These are phyloP conservation scores for Kappamyces sp. DNA, from an alignment of 192 early-diverging fungal species.

Conservation along the genomic window DNA sequence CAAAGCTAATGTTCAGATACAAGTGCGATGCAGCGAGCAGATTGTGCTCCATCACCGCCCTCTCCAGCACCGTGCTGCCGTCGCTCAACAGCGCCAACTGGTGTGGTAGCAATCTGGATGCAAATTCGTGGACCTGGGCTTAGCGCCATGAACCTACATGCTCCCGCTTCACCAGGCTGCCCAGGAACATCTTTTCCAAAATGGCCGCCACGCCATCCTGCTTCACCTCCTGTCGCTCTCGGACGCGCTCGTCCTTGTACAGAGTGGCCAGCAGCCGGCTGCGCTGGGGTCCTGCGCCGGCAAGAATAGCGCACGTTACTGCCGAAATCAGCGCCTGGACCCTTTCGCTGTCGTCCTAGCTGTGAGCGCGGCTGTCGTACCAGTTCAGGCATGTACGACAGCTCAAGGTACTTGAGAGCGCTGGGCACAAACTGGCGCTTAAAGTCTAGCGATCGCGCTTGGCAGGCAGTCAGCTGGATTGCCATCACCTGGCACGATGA, in stretches of 20 bases:
- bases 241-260: slow-evolving; percentile 85
- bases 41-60: slow-evolving; percentile 95
- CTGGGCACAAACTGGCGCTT: slow-evolving; percentile 83
- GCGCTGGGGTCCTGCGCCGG: slow-evolving; percentile 83
- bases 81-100: slow-evolving; percentile 63
- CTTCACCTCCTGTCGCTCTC: slow-evolving; percentile 56
- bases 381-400: slow-evolving; percentile 65
- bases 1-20: slow-evolving; percentile 89
- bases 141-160: slow-evolving; percentile 53
- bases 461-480: slow-evolving; percentile 70
- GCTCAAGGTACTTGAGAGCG: slow-evolving; percentile 73
- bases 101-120: slow-evolving; percentile 63
- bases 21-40: slow-evolving; percentile 77
- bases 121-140: slow-evolving; percentile 75
- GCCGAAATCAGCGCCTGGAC: slow-evolving; percentile 54
- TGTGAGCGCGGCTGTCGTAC: slow-evolving; percentile 19
- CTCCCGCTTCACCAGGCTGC: slow-evolving; percentile 34
- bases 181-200: slow-evolving; percentile 93
- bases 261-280: slow-evolving; percentile 80
- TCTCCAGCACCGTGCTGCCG: slow-evolving; percentile 74
- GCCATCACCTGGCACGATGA: slow-evolving; percentile 15
- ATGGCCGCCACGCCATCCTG: slow-evolving; percentile 44
- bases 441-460: slow-evolving; percentile 78
- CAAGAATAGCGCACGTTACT: slow-evolving; percentile 85
- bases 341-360: slow-evolving; percentile 29